A percentile compares a stretch with the other conserved stretches of the same genome.
Conservation (phyloP, 257 asterid genomes). For the Capsicum baccatum region DNA sequence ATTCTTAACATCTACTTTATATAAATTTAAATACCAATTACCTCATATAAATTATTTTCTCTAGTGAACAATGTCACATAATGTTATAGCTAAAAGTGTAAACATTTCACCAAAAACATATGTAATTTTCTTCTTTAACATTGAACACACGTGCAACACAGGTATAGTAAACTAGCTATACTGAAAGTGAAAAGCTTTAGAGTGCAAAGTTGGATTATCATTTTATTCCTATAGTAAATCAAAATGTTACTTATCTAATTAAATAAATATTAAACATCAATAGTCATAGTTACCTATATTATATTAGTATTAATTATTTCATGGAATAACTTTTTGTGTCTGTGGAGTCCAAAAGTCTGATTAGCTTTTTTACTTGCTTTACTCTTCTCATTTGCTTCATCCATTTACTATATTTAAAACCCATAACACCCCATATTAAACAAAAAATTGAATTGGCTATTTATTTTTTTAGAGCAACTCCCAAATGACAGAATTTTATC, state of each 20-base stretch:
- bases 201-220: background rate
- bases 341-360: background rate
- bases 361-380: background rate
- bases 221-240: background rate
- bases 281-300: background rate
- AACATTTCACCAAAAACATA: too few species aligned
- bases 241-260: background rate
- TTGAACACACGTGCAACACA: too few species aligned
- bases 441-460: background rate
- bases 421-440: background rate
- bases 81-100: too few species aligned
- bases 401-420: background rate
- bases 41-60: too few species aligned
- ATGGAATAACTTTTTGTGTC: background rate
- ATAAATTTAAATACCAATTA: too few species aligned
- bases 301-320: background rate
- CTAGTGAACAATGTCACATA: too few species aligned
- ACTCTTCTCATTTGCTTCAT: background rate
- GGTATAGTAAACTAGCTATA: background rate
- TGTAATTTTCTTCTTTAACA: too few species aligned
- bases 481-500: background rate
- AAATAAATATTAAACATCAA: background rate
- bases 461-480: background rate
- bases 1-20: too few species aligned
- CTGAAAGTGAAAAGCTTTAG: background rate